Evolutionary conservation across 306 rosid genomes (phyloP).

Genomic region (Geum urbanum): DNA sequence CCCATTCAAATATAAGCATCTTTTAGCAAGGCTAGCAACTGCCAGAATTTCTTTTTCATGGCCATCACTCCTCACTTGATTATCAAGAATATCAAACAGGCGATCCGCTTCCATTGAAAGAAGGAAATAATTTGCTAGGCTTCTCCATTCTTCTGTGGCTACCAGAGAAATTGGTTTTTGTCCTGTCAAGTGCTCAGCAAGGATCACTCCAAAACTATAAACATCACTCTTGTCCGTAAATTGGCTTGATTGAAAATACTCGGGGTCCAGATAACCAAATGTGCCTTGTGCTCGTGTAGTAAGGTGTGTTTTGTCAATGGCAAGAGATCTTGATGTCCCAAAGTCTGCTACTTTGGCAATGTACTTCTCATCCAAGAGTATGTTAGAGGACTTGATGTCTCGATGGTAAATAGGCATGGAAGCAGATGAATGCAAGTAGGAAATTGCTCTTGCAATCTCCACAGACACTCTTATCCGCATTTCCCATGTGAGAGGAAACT

Average conservation of each 20-base stretch:
- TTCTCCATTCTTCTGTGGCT: slow-evolving; percentile 14
- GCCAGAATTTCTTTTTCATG: background rate
- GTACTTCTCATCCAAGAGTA: background rate
- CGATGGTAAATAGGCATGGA: background rate
- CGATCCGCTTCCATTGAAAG: slow-evolving; percentile 17
- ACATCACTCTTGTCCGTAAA: slow-evolving; percentile 17
- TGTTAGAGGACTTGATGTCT: slow-evolving; percentile 1
- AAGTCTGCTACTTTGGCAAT: background rate
- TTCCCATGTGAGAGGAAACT: slow-evolving; percentile 17
- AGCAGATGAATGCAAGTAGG: background rate
- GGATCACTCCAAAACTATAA: slow-evolving; percentile 10
- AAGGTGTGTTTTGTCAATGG: slow-evolving; percentile 14
- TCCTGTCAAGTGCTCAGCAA: slow-evolving; percentile 13
- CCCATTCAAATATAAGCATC: slow-evolving; percentile 28
- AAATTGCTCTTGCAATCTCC: slow-evolving; percentile 4
- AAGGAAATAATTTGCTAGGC: slow-evolving; percentile 35
- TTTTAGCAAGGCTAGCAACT: slow-evolving; percentile 7
- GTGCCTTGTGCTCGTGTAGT: slow-evolving; percentile 18
- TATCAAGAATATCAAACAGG: slow-evolving; percentile 34
- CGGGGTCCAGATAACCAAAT: slow-evolving; percentile 24
- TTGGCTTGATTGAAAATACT: slow-evolving; percentile 15
- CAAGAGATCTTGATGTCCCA: background rate
- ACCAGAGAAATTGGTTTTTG: background rate
- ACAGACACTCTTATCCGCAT: background rate
- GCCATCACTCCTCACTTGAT: slow-evolving; percentile 12